phyloP scores from a whole-genome alignment of 306 rosid genomes.

The Trifolium repens region DNA sequence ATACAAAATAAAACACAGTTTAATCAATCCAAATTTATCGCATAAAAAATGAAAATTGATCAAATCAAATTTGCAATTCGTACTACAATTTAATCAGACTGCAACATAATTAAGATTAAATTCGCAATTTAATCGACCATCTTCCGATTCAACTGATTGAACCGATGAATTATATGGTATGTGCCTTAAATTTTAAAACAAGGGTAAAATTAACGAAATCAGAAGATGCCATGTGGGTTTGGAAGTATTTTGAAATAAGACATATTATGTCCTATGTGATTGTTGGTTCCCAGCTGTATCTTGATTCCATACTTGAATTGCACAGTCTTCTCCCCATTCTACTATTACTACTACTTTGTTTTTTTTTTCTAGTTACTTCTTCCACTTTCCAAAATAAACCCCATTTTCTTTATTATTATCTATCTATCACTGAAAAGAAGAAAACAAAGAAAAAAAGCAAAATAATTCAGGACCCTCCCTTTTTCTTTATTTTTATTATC shows the following conservation, averaged over 20 bases:
- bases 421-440: background rate
- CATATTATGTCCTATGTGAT: conserved; percentile 28
- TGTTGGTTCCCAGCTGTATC: conserved; percentile 62
- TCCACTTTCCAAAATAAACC: background rate
- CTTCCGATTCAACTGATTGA: too few relatives aligned
- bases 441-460: conserved; percentile 1
- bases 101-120: too few relatives aligned
- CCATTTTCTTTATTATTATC: background rate
- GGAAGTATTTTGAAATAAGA: conserved; percentile 37
- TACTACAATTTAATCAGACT: too few relatives aligned
- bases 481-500: conserved; percentile 19
- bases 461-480: conserved; percentile 22
- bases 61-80: too few relatives aligned
- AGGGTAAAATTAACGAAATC: too few relatives aligned
- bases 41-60: too few relatives aligned
- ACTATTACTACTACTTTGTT: background rate
- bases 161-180: too few relatives aligned
- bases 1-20: too few relatives aligned
- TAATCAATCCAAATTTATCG: too few relatives aligned
- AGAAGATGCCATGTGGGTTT: conserved; percentile 9
- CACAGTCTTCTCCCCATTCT: background rate
- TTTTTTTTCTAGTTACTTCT: background rate
- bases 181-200: too few relatives aligned
- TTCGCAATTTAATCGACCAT: too few relatives aligned
- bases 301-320: conserved; percentile 31